Percentiles rank a stretch among this genome's conserved stretches.
Conservation (phyloP, 495 filamentous ascomycete genomes). For the Neurospora intermedia region DNA sequence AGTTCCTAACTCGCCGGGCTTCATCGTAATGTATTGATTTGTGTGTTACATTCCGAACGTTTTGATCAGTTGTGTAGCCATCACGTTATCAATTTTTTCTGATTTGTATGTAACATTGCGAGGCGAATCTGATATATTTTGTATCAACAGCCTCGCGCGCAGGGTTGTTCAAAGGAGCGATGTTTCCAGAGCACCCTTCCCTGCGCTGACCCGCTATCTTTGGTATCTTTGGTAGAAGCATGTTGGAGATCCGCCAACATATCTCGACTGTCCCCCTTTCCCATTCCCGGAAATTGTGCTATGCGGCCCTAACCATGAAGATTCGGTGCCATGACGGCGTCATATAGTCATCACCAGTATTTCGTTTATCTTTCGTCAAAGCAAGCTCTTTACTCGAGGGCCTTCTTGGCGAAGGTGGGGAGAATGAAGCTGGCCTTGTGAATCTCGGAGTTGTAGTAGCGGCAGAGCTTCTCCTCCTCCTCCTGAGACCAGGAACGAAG, state of each 20-base stretch:
- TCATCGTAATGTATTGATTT: not conserved
- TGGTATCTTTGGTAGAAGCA: not conserved
- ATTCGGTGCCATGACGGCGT: not conserved
- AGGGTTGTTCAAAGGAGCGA: not conserved
- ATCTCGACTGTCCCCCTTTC: not conserved
- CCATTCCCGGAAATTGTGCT: not conserved
- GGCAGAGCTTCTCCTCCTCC: slow-evolving; percentile 84
- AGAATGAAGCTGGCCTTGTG: slow-evolving; percentile 90
- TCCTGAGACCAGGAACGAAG: slow-evolving; percentile 66
- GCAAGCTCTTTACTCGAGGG: slow-evolving; percentile 40
- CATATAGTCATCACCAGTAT: not conserved
- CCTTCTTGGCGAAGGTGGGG: slow-evolving; percentile 82
- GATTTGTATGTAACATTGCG: not conserved
- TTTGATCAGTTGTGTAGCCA: not conserved
- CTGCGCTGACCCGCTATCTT: not conserved
- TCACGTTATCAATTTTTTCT: not conserved
- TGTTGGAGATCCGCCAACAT: not conserved
- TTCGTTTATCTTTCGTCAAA: not conserved
- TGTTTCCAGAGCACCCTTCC: not conserved
- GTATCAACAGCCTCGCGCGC: not conserved
- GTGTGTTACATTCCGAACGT: not conserved
- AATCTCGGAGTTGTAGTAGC: slow-evolving; percentile 93
- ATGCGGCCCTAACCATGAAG: not conserved
- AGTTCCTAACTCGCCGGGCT: slow-evolving; percentile 13
- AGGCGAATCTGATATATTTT: not conserved